phyloP scores from a whole-genome alignment of 805 yeast genomes.

The Candida oleophila region DNA sequence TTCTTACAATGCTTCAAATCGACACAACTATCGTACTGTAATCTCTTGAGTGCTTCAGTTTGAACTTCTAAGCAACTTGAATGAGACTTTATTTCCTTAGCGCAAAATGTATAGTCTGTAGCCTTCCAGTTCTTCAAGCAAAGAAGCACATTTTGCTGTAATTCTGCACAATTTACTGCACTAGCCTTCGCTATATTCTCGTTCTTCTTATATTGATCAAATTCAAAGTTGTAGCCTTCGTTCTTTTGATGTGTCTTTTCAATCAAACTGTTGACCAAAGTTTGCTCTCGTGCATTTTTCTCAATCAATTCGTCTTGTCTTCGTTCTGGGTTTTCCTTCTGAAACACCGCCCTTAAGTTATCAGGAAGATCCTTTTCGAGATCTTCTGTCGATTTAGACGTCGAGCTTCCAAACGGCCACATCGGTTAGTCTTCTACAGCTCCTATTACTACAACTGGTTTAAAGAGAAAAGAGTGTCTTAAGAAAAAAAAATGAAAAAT shows the following conservation, averaged over 20 bases:
- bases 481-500: neutral
- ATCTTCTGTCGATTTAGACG: constrained; percentile 22
- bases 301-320: constrained; percentile 18
- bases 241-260: constrained; percentile 12
- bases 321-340: constrained; percentile 27
- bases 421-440: constrained; percentile 5
- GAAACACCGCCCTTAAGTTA: constrained; percentile 30
- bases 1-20: constrained; percentile 33
- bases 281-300: constrained; percentile 26
- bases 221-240: constrained; percentile 21
- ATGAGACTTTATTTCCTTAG: constrained; percentile 24
- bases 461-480: neutral
- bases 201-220: constrained; percentile 29
- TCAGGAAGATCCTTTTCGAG: constrained; percentile 34
- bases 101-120: constrained; percentile 27
- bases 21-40: constrained; percentile 38
- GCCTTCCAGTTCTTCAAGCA: constrained; percentile 35
- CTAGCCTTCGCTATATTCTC: constrained; percentile 25
- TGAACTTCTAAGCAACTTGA: constrained; percentile 35
- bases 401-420: constrained; percentile 29
- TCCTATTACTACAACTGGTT: neutral
- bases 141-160: constrained; percentile 34
- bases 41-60: constrained; percentile 28
- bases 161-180: constrained; percentile 39
- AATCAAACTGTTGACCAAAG: constrained; percentile 21